These are phyloP conservation scores for Pleurotus citrinopileatus DNA, from an alignment of 768 basidiomycete genomes.

Conservation along the genomic window DNA sequence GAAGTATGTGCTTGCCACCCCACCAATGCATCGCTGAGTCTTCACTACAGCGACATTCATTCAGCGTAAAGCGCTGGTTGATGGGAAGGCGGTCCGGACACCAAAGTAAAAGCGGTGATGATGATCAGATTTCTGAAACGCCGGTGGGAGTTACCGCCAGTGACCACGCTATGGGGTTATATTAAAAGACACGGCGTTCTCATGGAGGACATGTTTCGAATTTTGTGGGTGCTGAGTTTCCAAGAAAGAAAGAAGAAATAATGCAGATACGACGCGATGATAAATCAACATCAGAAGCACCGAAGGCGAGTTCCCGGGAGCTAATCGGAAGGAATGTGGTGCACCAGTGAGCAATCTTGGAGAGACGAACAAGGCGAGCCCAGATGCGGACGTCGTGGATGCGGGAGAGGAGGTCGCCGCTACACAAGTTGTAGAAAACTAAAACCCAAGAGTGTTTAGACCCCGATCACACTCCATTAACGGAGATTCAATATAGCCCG, in stretches of 20 bases:
- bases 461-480: too few species aligned
- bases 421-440: too few species aligned
- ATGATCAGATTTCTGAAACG: slow-evolving; percentile 1
- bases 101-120: slow-evolving; percentile 4
- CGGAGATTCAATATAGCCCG: background rate
- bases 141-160: background rate
- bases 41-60: background rate
- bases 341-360: too few species aligned
- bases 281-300: too few species aligned
- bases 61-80: slow-evolving; percentile 1
- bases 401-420: background rate
- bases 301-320: too few species aligned
- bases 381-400: too few species aligned
- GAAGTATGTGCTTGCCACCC: background rate
- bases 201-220: background rate
- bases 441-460: too few species aligned
- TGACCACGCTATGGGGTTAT: background rate
- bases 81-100: background rate
- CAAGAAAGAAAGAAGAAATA: too few species aligned
- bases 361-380: too few species aligned
- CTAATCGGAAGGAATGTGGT: too few species aligned
- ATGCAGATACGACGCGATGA: too few species aligned
- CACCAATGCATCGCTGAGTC: background rate
- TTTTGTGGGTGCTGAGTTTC: background rate
- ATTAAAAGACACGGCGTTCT: background rate